These are phyloP conservation scores for Rhizopus delemar DNA, from an alignment of 371 early-diverging fungal species.

Conservation along the genomic window DNA sequence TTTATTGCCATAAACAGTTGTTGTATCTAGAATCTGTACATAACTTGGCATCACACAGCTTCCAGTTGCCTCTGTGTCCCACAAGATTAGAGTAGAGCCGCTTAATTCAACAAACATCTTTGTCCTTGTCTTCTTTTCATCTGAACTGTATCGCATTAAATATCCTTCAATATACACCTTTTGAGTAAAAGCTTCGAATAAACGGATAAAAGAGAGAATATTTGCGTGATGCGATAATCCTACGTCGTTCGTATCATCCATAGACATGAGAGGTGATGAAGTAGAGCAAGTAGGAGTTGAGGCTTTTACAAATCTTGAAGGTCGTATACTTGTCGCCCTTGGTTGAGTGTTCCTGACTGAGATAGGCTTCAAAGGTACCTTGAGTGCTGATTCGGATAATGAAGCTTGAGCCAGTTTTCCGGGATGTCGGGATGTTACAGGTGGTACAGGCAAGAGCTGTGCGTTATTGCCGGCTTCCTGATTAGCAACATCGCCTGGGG, in stretches of 20 bases:
- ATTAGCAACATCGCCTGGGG: constrained; percentile 24
- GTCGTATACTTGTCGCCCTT: constrained; percentile 26
- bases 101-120: constrained; percentile 71
- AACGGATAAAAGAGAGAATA: constrained; percentile 35
- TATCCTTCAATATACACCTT: constrained; percentile 75
- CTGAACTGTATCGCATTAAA: constrained; percentile 61
- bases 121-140: constrained; percentile 54
- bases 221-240: constrained; percentile 13
- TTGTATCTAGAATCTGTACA: constrained; percentile 65
- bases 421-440: constrained; percentile 12
- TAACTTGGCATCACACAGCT: constrained; percentile 62
- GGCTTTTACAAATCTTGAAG: constrained; percentile 29
- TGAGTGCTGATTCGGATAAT: constrained; percentile 27
- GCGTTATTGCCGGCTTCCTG: constrained; percentile 2
- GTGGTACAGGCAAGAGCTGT: constrained; percentile 14
- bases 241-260: constrained; percentile 5
- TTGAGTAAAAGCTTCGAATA: constrained; percentile 58
- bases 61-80: constrained; percentile 51
- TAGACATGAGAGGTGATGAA: constrained; percentile 11
- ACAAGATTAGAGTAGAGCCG: constrained; percentile 66
- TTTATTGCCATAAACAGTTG: constrained; percentile 43
- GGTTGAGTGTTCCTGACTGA: constrained; percentile 21
- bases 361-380: constrained; percentile 17
- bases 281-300: constrained; percentile 21
- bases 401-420: constrained; percentile 28